Evolutionary conservation across 1,139 yeast species (phyloP), one percentile per base, ranked within the genome.

Genomic region (Diutina catenulata): DNA sequence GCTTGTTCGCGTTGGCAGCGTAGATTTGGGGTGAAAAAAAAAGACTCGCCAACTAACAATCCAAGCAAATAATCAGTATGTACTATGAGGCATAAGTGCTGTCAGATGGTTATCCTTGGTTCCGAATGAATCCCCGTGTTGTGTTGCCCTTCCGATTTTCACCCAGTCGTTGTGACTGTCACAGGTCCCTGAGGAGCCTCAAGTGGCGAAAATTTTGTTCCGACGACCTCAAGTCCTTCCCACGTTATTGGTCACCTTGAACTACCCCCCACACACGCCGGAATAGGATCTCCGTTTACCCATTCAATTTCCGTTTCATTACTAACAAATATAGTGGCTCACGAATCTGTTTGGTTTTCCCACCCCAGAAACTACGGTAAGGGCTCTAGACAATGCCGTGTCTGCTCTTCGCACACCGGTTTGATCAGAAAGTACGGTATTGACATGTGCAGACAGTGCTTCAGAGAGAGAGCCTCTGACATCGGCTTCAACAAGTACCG

Each of bases 301-400:
- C 8, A 7, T 13, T 13, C 7, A 5, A 7, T n/a, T 9, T 13
- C 14, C 16, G 14, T 9, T 16, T 13, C 2, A 8, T 21, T 31
- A 31, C 35, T 31, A 31, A 31, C 35, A 19, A n/a, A 21, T 31
- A 3, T 31, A 31, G 35, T 88, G 97, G 96, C 97, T 80, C 97
- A 88, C 96, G 96, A 86, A 81, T 82, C 87, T 87, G 95, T 91
- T 80, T 93, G 98, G 98, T 91, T 73, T 81, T 88, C 97, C 72
- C 98, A 91, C 95, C 98, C 98, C 79, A 87, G 97, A 84, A 88
- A 82, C 74, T 88, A 79, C 86, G 98, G 98, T 74, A 93, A 93
- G 86, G 99, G 99, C 76, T 84, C 97, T 64, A 95, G 99, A 79
- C 93, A 82, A 75, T 88, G 97, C 79, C 94, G 98, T 74, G 88